phyloP scores from a whole-genome alignment of 78 protist genomes.

The Isochrysis galbana region DNA sequence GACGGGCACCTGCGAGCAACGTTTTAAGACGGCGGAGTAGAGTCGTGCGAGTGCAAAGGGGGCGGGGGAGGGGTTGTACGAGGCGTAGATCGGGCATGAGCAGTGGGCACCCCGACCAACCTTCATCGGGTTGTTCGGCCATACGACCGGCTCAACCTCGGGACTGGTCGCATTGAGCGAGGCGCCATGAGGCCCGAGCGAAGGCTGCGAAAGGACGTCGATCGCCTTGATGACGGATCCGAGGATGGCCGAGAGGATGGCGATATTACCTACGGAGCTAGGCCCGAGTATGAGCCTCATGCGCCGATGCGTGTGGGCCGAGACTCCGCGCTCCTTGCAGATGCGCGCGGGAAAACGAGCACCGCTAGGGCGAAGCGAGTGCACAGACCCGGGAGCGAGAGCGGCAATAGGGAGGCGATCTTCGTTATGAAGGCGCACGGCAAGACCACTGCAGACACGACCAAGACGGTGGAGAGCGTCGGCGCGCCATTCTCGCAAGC shows the following conservation, averaged over 20 bases:
- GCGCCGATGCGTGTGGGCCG: no score
- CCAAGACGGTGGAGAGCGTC: background rate
- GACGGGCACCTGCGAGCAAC: background rate
- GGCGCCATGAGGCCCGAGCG: no score
- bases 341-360: no score
- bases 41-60: background rate
- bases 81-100: no score
- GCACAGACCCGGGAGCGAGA: background rate
- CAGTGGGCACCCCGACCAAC: no score
- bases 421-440: background rate
- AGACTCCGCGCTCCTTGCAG: no score
- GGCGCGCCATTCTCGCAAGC: background rate
- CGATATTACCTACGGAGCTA: no score
- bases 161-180: no score
- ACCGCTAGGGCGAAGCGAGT: no score
- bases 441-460: background rate
- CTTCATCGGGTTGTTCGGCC: background rate
- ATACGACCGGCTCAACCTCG: background rate
- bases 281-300: no score
- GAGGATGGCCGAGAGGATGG: background rate
- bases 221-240: background rate
- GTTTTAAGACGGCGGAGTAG: background rate
- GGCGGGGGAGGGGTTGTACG: background rate
- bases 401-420: background rate
- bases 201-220: no score